Evolutionary conservation across 2,329 filamentous ascomycete genomes (phyloP).

Genomic region (Claviceps sorghi): DNA sequence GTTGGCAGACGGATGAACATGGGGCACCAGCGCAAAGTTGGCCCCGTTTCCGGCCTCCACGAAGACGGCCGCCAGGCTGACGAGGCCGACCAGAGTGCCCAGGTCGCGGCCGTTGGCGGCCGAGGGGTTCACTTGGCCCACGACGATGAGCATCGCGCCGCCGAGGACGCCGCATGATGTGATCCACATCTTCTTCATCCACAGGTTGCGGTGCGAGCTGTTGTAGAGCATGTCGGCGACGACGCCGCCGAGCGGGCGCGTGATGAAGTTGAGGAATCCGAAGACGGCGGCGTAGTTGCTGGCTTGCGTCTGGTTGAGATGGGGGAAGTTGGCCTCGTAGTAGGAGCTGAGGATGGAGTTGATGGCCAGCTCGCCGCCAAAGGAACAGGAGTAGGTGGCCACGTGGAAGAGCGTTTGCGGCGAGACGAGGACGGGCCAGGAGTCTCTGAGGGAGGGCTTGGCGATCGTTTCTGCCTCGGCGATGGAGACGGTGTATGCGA

Average conservation of each 20-base stretch:
- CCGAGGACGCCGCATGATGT: slow-evolving; percentile 40
- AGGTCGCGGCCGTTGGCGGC: slow-evolving; percentile 23
- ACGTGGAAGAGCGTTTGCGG: slow-evolving; percentile 41
- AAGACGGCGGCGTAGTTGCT: slow-evolving; percentile 58
- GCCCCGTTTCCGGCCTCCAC: slow-evolving; percentile 74
- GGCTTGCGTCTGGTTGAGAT: slow-evolving; percentile 39
- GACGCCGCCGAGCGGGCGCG: slow-evolving; percentile 50
- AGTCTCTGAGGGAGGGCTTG: slow-evolving; percentile 41
- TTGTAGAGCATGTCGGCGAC: slow-evolving; percentile 36
- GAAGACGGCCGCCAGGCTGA: slow-evolving; percentile 68
- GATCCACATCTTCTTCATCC: slow-evolving; percentile 32
- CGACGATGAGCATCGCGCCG: slow-evolving; percentile 45
- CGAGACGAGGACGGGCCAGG: slow-evolving; percentile 30
- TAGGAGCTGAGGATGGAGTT: slow-evolving; percentile 45
- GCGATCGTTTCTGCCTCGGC: slow-evolving; percentile 36
- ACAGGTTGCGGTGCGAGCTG: slow-evolving; percentile 18
- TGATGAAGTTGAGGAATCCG: slow-evolving; percentile 57
- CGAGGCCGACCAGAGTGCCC: slow-evolving; percentile 57
- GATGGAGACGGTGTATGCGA: slow-evolving; percentile 39
- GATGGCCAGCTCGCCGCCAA: slow-evolving; percentile 48
- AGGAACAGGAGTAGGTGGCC: slow-evolving; percentile 46
- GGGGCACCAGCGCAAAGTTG: slow-evolving; percentile 75
- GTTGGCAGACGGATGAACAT: slow-evolving; percentile 72
- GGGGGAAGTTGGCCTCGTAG: slow-evolving; percentile 44
- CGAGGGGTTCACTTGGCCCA: slow-evolving; percentile 50